Percentiles rank a stretch among this genome's conserved stretches.
Conservation (phyloP, 805 yeast species). For the Candida montana region DNA sequence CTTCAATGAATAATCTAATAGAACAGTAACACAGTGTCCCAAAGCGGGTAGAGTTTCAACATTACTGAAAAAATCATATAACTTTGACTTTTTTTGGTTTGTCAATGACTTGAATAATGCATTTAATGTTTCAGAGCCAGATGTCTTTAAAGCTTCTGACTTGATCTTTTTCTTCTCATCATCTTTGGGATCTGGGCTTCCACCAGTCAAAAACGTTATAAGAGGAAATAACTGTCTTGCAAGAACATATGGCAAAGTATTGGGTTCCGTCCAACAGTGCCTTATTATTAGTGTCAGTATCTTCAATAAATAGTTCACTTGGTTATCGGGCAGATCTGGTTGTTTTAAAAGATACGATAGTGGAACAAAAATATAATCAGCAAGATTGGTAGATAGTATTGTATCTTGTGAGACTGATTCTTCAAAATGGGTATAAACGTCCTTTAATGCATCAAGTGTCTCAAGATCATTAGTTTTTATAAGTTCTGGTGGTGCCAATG, state of each 20-base stretch:
- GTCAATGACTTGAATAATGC: slow-evolving; percentile 28
- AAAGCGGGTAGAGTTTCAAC: slow-evolving; percentile 36
- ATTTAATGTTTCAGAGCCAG: slow-evolving; percentile 30
- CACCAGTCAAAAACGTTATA: slow-evolving; percentile 42
- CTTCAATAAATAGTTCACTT: slow-evolving; percentile 40
- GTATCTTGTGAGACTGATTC: slow-evolving; percentile 14
- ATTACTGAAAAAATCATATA: slow-evolving; percentile 26
- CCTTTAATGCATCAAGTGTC: slow-evolving; percentile 29
- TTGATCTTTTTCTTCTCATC: slow-evolving; percentile 20
- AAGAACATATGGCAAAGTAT: slow-evolving; percentile 31
- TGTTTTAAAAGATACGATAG: slow-evolving; percentile 47
- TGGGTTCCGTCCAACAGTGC: slow-evolving; percentile 41
- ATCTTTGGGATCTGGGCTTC: slow-evolving; percentile 33
- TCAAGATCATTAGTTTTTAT: slow-evolving; percentile 29
- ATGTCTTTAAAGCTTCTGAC: slow-evolving; percentile 32
- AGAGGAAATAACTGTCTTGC: slow-evolving; percentile 44
- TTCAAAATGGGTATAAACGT: slow-evolving; percentile 24
- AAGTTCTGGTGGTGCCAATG: slow-evolving; percentile 34
- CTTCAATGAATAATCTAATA: slow-evolving; percentile 31
- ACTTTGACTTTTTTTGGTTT: slow-evolving; percentile 16
- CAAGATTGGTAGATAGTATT: slow-evolving; percentile 35
- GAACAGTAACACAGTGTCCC: slow-evolving; percentile 42
- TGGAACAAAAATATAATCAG: slow-evolving; percentile 62
- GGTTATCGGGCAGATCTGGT: slow-evolving; percentile 40
- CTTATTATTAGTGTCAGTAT: slow-evolving; percentile 39